phyloP scores from a whole-genome alignment of 2,329 filamentous ascomycete species.

The Colletotrichum siamense region DNA sequence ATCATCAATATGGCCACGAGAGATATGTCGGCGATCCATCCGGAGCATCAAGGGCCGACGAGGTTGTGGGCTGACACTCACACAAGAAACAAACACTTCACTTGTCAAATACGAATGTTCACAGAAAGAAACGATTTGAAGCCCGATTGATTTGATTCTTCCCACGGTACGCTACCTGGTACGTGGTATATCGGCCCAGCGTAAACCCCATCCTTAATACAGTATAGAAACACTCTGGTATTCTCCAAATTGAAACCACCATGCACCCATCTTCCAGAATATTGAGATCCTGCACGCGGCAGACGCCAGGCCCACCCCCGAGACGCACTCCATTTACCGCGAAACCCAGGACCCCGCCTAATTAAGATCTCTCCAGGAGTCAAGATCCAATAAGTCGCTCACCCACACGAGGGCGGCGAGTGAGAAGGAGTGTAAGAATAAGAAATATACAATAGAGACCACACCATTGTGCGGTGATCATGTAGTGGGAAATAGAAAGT shows the following conservation, averaged over 20 bases:
- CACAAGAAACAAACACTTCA: neutral
- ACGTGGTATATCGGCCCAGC: constrained; percentile 13
- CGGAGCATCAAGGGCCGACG: neutral
- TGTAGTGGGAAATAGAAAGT: neutral
- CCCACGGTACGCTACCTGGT: neutral
- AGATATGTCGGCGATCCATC: neutral
- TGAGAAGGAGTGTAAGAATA: neutral
- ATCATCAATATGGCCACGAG: neutral
- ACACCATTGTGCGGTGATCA: neutral
- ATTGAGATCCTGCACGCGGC: neutral
- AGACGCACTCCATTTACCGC: neutral
- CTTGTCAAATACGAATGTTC: neutral
- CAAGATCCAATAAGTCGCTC: neutral
- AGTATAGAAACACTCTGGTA: constrained; percentile 13
- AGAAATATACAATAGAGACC: constrained; percentile 14
- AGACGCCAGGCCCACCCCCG: constrained; percentile 21
- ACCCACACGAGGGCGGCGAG: neutral
- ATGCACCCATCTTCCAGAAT: neutral
- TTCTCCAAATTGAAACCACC: neutral
- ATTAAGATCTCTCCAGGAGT: constrained; percentile 21
- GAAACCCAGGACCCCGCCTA: constrained; percentile 1
- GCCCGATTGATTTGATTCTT: constrained; percentile 4
- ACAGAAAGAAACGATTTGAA: neutral
- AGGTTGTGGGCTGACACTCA: neutral
- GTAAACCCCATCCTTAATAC: neutral